Base-by-base conservation (phyloP, 345 rosid genomes). In the Arabidopsis suecica region DNA sequence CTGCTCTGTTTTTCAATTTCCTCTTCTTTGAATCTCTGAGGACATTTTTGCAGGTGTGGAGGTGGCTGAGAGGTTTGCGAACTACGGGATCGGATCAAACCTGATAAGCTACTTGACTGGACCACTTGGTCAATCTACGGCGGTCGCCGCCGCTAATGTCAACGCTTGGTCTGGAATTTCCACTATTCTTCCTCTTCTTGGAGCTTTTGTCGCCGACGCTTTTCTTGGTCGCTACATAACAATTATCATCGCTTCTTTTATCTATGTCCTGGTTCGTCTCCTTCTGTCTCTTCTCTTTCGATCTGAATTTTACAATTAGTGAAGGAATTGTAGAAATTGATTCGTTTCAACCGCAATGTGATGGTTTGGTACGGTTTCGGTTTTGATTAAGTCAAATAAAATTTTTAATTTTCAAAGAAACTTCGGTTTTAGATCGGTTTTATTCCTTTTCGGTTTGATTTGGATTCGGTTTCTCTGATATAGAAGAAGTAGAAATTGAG, bases 131-230 rank as follows among this genome's bases (percentile, higher is more conserved):
- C 80, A 80, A 66, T 84, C 85, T 20, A 82, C 81, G 6, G 83
- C 78, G 20, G 53, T 61, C 5, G 88, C 86, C 11, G 86, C 88
- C 4, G 83, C 64, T 23, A 79, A 85, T 12, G 80, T 85, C 23
- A 81, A 84, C 59, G 78, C 81, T 2, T 82, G 88, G 88, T 76
- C 80, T 0, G 88, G 88, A 3, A 42, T 71, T 10, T 40, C 72
- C 1, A n/a, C 69, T 18, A 47, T 85, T 55, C 79, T 85, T 18
- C 88, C 88, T 41, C 62, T 85, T 34, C 34, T 84, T 2, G 84
- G 84, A 23, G 87, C 87, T 16, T 74, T 80, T 33, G 18, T 82
- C 18, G 85, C 88, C 18, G 85, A 82, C 65, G 76, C 85, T 34
- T 80, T 72, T 54, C 76, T 84, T 28, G 88, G 88, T 22, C 82